Base-by-base conservation (phyloP, 2,329 filamentous ascomycete genomes). In the Fonsecaea erecta region DNA sequence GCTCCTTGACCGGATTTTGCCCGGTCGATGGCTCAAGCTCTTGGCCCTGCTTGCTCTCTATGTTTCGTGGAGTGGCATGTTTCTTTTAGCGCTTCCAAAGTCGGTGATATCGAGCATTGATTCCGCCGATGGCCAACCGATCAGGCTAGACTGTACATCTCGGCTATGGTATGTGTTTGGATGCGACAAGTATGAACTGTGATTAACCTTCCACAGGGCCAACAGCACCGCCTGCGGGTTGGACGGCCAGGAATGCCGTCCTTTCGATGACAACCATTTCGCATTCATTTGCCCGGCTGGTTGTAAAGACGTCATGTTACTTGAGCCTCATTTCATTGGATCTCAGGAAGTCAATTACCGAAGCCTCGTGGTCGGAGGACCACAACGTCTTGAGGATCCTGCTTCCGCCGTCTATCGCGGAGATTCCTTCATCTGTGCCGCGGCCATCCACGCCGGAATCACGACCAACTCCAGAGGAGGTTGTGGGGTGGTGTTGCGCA, bases 401-500 rank as follows among this genome's bases (percentile, higher is more conserved):
- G 77, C 78, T 61, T 78, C 81, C 1, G 28, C 43, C 18, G 76
- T 82, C 61, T 88, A 88, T 71, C 83, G 86, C 14, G 84, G 82
- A 18, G 86, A 88, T 72, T 87, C 85, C 2, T 86, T 85, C 73
- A 84, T 88, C 64, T 88, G 86, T 70, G 82, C 80, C 16, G 82
- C 85, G 2, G 86, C 85, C 46, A 80, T 88, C 21, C 86, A 88
- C 73, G 83, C 85, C 21, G 86, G 85, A 30, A 79, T 87, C 70
- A 81, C 87, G 69, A 80, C 76, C 58, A 79, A 87, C 68, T 73
- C 76, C 2, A 77, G 79, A 18, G 86, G 86, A 35, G 86, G 86
- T 2, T 87, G 85, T 69, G 85, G 84, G 53, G 82, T 86, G 2
- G 71, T 88, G 18, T 78, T 78, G 5, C 78, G 85, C 30, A 77